A percentile compares a stretch with the other conserved stretches of the same genome.
phyloP scores from a whole-genome alignment of 2,329 filamentous ascomycete species.

The Penicillium polonicum region DNA sequence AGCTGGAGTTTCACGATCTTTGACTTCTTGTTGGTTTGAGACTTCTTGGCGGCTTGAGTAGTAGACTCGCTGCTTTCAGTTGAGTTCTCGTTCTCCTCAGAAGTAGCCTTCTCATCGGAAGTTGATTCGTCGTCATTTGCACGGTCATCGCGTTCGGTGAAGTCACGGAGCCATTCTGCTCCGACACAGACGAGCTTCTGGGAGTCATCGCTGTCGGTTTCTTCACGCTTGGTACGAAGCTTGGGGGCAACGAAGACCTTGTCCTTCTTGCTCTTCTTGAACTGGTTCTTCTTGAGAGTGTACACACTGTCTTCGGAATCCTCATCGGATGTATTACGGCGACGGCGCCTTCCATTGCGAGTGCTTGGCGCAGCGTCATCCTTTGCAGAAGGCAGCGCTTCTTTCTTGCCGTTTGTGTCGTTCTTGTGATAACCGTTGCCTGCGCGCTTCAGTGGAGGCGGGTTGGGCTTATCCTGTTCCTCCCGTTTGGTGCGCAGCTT shows the following conservation, averaged over 20 bases:
- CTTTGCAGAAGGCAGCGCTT: background rate
- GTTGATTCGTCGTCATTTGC: background rate
- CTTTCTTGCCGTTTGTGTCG: background rate
- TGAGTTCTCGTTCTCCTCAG: background rate
- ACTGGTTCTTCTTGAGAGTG: background rate
- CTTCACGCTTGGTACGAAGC: background rate
- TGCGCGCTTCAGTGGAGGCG: constrained; percentile 41
- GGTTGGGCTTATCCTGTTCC: constrained; percentile 35
- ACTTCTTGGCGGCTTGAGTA: background rate
- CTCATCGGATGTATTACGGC: background rate
- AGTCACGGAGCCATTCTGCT: background rate
- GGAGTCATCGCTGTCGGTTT: background rate
- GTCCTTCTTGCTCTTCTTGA: background rate
- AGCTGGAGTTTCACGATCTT: background rate
- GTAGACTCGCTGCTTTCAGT: background rate
- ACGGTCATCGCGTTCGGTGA: background rate
- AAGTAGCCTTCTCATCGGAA: background rate
- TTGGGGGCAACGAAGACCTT: background rate
- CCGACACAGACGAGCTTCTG: constrained; percentile 16
- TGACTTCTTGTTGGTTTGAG: background rate
- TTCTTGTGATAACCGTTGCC: background rate
- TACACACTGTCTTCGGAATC: background rate
- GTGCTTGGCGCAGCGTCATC: background rate
- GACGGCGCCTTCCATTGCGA: background rate
- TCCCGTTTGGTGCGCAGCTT: constrained; percentile 44